Base-by-base conservation (phyloP, 371 early-diverging fungal species). In the Mucor racemosus region DNA sequence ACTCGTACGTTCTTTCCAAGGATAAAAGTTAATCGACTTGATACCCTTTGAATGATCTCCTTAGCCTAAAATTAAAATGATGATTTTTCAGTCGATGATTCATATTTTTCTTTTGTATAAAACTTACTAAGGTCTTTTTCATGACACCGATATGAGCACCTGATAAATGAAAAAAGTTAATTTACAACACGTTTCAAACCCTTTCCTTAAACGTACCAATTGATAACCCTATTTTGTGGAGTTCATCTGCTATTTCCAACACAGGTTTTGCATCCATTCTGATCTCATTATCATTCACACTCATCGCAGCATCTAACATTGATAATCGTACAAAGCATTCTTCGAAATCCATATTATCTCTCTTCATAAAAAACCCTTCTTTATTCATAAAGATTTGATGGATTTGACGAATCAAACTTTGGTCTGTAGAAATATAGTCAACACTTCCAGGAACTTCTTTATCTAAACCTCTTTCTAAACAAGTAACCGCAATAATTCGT, bases 21-120 rank as follows among this genome's bases (percentile, higher is more conserved):
- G 31, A 67, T 58, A 44, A 77, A 77, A 14, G 73, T 69, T 36
- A 82, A 40, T 26, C 79, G 56, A 46, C 65, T 69, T 78, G 79
- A 82, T 1, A 79, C 60, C 35, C 82, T 58, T 44, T 79, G 79
- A 39, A 77, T 60, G 17, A 66, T 71, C 68, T 78, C 82, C 54
- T 69, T 76, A 41, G 79, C 81, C 80, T 80, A 21, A 38, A 36
- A 35, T 26, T 9, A 58, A 19, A 41, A 15, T 0, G 21, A n/a
- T 31, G 42, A 55, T 65, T 13, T 26, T 26, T 26, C 26, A 62
- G 26, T 44, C 21, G 36, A 42, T n/a, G 19, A 11, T 19, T 14
- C n/a, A n/a, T 9, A n/a, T 15, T n/a, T 54, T 34, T 19, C 15
- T 10, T 39, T 19, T 38, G 2, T 38, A 0, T 0, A 10, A 34